Base-by-base conservation (phyloP, 768 basidiomycete genomes). In the Lentinula detonsa region DNA sequence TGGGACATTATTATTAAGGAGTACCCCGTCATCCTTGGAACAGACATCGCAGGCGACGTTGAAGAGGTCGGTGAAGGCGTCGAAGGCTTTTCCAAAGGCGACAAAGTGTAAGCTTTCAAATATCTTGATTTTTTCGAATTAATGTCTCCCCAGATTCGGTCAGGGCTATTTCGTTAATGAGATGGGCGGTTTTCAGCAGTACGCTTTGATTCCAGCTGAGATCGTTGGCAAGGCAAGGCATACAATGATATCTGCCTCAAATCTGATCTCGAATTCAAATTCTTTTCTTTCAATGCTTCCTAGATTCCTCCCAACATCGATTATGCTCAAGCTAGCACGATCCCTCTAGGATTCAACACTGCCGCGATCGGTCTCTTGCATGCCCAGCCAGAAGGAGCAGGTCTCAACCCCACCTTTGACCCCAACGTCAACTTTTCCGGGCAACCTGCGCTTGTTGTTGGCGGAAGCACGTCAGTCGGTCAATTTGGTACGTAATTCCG, bases 21-120 rank as follows among this genome's bases (percentile, higher is more conserved):
- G 13, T 84, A 71, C 63, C 84, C 81, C 9, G 75, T 75, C 5
- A 68, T 85, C 1, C 63, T 80, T 0, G 85, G 85, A 0, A 70
- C 68, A 5, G 85, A 86, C 58, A 72, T 74, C 34, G 78, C 84
- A 46, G 85, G 85, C 5, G 75, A 77, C 1, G 77, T 86, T 4
- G 78, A 76, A 18, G 75, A 71, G 37, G 72, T 85, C 48, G 85
- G 84, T 4, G 78, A 79, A 59, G 80, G 77, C 1, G 84, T 86
- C 5, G 74, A 71, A 11, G 70, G 72, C 37, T 79, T 83, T 65
- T 72, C 78, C 61, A 73, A 74, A 34, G 84, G 83, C 2, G 83
- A 86, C 67, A 72, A 75, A 68, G 81, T 86, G 82, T 83, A 71
- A 66, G 78, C n/a, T 28, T 42, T 9, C 16, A 43, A 6, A 3